A percentile compares a stretch with the other conserved stretches of the same genome.
Evolutionary conservation across 192 early-diverging fungal genomes (phyloP).

Genomic region (Obelidium mucronatum): DNA sequence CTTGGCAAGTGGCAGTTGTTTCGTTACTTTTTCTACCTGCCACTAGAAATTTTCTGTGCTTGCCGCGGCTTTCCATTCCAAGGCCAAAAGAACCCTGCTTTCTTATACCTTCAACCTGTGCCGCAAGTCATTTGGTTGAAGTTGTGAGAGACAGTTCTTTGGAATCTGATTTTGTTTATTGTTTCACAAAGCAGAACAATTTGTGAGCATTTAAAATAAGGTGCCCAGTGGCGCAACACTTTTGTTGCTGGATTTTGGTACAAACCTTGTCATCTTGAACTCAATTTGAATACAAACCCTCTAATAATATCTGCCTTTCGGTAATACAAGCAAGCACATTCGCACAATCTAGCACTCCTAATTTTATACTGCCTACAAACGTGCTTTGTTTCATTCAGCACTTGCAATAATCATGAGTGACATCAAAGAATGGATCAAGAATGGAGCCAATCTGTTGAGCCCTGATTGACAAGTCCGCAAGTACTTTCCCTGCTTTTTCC

Average conservation of each 20-base stretch:
- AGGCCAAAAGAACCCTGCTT: not conserved
- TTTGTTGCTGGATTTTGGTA: too few relatives aligned
- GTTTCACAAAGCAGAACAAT: not conserved
- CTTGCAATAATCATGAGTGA: not conserved
- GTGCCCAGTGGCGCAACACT: not conserved
- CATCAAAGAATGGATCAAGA: not conserved
- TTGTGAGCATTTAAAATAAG: not conserved
- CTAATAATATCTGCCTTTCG: not conserved
- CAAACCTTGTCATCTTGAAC: too few relatives aligned
- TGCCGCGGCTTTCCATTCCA: not conserved
- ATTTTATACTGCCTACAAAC: not conserved
- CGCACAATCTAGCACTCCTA: not conserved
- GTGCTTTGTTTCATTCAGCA: not conserved
- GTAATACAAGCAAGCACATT: too few relatives aligned
- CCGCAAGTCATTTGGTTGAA: not conserved
- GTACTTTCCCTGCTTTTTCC: not conserved
- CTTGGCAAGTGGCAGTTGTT: too few relatives aligned
- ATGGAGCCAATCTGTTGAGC: constrained; percentile 1
- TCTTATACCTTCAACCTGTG: not conserved
- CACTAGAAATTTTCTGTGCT: not conserved
- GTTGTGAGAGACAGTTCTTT: not conserved
- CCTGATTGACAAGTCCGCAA: not conserved
- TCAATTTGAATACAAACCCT: too few relatives aligned
- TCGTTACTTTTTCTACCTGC: too few relatives aligned
- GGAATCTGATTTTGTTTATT: not conserved